phyloP scores from a whole-genome alignment of 2,329 filamentous ascomycete species.

The Xylariaceae sp. region DNA sequence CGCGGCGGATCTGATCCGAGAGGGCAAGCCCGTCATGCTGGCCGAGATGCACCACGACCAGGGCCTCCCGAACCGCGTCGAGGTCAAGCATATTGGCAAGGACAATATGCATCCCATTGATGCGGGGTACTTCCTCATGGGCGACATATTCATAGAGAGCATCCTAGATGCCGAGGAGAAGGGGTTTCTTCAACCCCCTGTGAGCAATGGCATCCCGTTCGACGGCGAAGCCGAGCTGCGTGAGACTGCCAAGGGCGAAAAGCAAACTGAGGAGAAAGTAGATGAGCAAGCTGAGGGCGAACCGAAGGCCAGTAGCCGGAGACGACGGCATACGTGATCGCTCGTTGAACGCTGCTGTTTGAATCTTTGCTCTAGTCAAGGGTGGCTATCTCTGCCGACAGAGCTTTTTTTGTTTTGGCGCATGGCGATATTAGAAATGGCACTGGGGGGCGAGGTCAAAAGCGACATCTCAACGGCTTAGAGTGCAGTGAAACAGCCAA shows the following conservation, averaged over 20 bases:
- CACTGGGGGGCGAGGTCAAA: background rate
- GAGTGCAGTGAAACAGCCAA: background rate
- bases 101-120: conserved; percentile 32
- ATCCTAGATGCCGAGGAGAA: conserved; percentile 29
- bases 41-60: conserved; percentile 32
- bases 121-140: conserved; percentile 31
- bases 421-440: background rate
- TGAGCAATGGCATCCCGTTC: conserved; percentile 20
- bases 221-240: conserved; percentile 22
- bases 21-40: conserved; percentile 27
- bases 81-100: conserved; percentile 25
- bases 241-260: conserved; percentile 15
- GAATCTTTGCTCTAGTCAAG: too few species aligned
- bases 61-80: conserved; percentile 26
- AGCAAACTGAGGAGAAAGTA: conserved; percentile 10
- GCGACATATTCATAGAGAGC: conserved; percentile 31
- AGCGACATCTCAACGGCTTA: background rate
- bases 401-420: background rate
- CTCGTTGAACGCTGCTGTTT: background rate
- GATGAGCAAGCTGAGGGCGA: conserved; percentile 2
- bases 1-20: conserved; percentile 25
- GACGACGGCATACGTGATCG: conserved; percentile 3
- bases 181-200: conserved; percentile 24
- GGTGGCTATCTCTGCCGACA: too few species aligned
- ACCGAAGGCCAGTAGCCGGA: conserved; percentile 2